A percentile compares a stretch with the other conserved stretches of the same genome.
Conservation (phyloP, 2,329 filamentous ascomycete genomes). For the Stachybotrys chartarum region DNA sequence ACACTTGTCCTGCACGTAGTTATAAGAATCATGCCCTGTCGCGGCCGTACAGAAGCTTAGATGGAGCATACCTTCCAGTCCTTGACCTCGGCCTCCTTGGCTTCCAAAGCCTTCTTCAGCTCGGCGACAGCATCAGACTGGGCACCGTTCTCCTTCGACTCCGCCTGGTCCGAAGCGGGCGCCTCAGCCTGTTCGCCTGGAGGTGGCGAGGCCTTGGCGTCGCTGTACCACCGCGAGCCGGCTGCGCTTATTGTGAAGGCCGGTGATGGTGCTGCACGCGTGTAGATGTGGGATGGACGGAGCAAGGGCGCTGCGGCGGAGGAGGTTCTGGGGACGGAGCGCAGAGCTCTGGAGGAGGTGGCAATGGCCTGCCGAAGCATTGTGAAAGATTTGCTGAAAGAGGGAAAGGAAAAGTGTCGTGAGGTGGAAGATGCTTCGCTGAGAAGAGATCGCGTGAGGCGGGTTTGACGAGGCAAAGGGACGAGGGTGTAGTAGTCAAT, state of each 20-base stretch:
- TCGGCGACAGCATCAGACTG: conserved; percentile 30
- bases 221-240: conserved; percentile 42
- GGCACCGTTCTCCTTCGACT: conserved; percentile 16
- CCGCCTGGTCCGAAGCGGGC: conserved; percentile 17
- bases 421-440: conserved; percentile 2
- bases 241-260: conserved; percentile 29
- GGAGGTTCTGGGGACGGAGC: conserved; percentile 27
- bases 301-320: conserved; percentile 26
- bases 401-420: not conserved
- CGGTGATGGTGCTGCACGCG: conserved; percentile 14
- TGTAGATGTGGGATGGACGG: conserved; percentile 27
- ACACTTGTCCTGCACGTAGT: conserved; percentile 70
- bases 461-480: not conserved
- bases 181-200: conserved; percentile 22
- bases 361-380: conserved; percentile 42
- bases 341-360: conserved; percentile 35
- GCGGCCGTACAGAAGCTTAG: no score
- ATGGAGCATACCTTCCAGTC: conserved; percentile 71
- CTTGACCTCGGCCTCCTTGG: conserved; percentile 46
- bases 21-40: no score
- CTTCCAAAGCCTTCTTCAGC: conserved; percentile 44
- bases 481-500: not conserved
- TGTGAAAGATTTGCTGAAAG: conserved; percentile 7
- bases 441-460: no score
- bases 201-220: conserved; percentile 28